Evolutionary conservation across 805 yeast species (phyloP).

Genomic region (Scheffersomyces lignosus): DNA sequence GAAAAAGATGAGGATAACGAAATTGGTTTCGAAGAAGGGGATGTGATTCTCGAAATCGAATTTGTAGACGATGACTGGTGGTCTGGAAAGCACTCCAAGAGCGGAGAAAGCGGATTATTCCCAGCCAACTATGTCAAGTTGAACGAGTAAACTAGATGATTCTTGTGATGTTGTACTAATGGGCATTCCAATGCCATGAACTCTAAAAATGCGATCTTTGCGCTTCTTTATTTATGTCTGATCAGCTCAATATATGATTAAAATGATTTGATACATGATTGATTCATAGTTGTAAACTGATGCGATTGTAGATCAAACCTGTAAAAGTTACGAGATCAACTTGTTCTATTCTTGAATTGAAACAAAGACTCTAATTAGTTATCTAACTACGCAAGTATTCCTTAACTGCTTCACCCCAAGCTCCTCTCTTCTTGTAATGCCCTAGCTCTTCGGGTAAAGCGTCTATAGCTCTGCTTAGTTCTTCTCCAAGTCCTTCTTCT

Average conservation of each 20-base stretch:
- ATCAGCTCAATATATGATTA: not conserved
- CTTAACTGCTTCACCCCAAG: constrained; percentile 42
- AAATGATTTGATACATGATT: not conserved
- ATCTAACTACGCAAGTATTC: constrained; percentile 19
- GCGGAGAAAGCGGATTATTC: constrained; percentile 81
- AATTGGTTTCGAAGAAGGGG: constrained; percentile 81
- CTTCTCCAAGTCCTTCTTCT: constrained; percentile 32
- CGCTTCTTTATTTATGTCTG: too few relatives aligned
- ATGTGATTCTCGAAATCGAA: constrained; percentile 75
- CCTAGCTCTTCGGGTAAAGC: constrained; percentile 39
- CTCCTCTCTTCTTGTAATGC: constrained; percentile 33
- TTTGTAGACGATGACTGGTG: constrained; percentile 97
- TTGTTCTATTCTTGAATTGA: too few relatives aligned
- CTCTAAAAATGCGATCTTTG: too few relatives aligned
- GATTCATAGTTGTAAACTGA: too few relatives aligned
- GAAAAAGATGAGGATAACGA: constrained; percentile 94
- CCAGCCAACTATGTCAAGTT: constrained; percentile 81
- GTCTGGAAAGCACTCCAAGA: constrained; percentile 69
- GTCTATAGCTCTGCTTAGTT: constrained; percentile 34
- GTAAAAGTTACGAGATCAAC: too few relatives aligned
- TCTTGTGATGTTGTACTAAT: not conserved
- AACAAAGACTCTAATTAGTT: too few relatives aligned
- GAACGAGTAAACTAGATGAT: constrained; percentile 8
- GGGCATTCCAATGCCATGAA: not conserved
- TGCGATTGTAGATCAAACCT: too few relatives aligned